Evolutionary conservation across 2,329 filamentous ascomycete species (phyloP).

Genomic region (Stenocarpella maydis): DNA sequence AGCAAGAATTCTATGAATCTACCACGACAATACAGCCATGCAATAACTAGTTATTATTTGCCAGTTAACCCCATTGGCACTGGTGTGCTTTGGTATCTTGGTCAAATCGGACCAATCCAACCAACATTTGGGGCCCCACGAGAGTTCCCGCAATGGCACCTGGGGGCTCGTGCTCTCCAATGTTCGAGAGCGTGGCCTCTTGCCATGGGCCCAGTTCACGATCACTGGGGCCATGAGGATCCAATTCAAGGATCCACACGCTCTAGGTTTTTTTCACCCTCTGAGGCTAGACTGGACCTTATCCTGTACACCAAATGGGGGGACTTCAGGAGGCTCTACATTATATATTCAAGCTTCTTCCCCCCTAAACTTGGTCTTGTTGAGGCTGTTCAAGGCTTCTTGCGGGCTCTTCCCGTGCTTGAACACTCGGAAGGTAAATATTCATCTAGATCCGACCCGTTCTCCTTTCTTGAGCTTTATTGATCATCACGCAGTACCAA

Average conservation of each 20-base stretch:
- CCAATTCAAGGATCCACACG: neutral
- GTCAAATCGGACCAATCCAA: neutral
- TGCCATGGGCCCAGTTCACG: neutral
- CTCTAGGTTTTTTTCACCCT: neutral
- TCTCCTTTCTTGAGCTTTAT: neutral
- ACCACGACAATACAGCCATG: neutral
- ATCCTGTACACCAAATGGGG: neutral
- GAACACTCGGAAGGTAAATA: no score
- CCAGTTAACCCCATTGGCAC: neutral
- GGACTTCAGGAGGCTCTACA: conserved; percentile 17
- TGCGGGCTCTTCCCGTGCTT: neutral
- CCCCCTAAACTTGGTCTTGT: neutral
- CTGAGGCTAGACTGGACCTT: neutral
- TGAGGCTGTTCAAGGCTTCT: neutral
- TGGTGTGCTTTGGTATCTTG: neutral
- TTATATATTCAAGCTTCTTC: neutral
- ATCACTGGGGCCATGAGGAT: conserved; percentile 3
- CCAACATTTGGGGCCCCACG: conserved; percentile 5
- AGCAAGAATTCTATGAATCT: neutral
- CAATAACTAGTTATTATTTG: no score
- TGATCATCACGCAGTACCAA: neutral
- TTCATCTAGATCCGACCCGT: neutral
- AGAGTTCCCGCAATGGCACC: neutral
- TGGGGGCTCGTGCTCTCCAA: conserved; percentile 5
- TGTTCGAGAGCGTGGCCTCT: conserved; percentile 16